phyloP scores from a whole-genome alignment of 1,284 basidiomycete species.

The Ustilago shanxiensis region DNA sequence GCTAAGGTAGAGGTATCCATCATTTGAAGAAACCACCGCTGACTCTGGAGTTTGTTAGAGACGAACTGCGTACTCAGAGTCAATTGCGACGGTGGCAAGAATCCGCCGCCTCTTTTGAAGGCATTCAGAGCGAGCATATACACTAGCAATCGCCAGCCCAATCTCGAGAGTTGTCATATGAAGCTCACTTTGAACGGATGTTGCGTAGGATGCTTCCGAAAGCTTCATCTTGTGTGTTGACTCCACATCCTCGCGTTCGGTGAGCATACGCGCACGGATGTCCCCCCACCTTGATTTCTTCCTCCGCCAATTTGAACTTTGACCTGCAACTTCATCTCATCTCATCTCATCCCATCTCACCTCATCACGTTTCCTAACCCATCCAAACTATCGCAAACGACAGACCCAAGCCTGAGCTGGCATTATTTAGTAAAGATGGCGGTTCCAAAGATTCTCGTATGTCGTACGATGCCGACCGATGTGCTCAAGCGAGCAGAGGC shows the following conservation, averaged over 20 bases:
- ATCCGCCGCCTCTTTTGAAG: no score
- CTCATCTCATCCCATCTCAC: no score
- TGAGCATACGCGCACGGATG: not conserved
- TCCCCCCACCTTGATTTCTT: conserved; percentile 18
- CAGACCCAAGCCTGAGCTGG: not conserved
- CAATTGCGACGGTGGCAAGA: not conserved
- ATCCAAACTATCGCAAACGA: not conserved
- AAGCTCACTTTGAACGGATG: no score
- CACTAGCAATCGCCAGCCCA: no score
- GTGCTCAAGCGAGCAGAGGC: conserved; percentile 33
- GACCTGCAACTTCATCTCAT: not conserved
- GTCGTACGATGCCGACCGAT: conserved; percentile 35
- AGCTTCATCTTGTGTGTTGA: not conserved
- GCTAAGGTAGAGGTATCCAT: not conserved
- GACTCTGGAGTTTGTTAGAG: not conserved
- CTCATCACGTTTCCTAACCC: not conserved
- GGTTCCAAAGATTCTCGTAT: conserved; percentile 42
- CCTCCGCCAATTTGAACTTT: conserved; percentile 2
- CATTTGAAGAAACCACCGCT: not conserved
- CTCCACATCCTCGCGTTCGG: not conserved
- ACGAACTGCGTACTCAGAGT: not conserved
- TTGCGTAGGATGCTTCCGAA: not conserved
- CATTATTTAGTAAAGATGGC: conserved; percentile 9
- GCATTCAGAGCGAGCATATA: no score
- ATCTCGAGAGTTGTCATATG: no score